Conservation (phyloP, 2,329 filamentous ascomycete species). For the Neonectria faginata region DNA sequence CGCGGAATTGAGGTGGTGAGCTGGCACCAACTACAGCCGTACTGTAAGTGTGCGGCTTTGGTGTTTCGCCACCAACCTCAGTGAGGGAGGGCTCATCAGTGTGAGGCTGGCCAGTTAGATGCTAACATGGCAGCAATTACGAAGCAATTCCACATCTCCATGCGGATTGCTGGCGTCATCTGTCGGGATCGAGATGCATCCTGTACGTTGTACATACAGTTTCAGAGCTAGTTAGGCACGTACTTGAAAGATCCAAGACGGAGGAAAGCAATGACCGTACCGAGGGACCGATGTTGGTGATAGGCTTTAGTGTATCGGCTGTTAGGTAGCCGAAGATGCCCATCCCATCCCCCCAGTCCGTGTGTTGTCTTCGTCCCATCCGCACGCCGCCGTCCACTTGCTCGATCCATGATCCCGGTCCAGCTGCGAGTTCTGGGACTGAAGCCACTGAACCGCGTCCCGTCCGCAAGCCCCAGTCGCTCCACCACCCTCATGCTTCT, state of each 20-base stretch:
- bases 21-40: slow-evolving; percentile 33
- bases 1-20: slow-evolving; percentile 41
- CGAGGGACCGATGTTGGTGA: slow-evolving; percentile 6
- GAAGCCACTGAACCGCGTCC: slow-evolving; percentile 5
- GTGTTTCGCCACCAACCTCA: slow-evolving; percentile 13
- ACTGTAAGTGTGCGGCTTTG: not conserved
- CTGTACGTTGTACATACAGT: not conserved
- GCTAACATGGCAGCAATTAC: not conserved
- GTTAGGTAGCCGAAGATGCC: not conserved
- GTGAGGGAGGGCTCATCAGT: slow-evolving; percentile 11
- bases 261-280: slow-evolving; percentile 8
- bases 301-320: not conserved
- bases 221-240: not conserved
- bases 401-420: slow-evolving; percentile 29
- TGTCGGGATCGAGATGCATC: slow-evolving; percentile 19
- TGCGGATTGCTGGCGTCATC: slow-evolving; percentile 21
- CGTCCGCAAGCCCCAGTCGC: slow-evolving; percentile 18
- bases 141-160: slow-evolving; percentile 14
- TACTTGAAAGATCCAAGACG: slow-evolving; percentile 7
- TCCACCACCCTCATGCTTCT: slow-evolving; percentile 33
- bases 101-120: slow-evolving; percentile 7
- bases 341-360: slow-evolving; percentile 1
- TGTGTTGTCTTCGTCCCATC: slow-evolving; percentile 20
- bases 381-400: slow-evolving; percentile 8
- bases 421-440: slow-evolving; percentile 5